Percentiles rank a stretch among this genome's conserved stretches.
Evolutionary conservation across 805 yeast species (phyloP).

Genomic region (Suhomyces pyralidae): DNA sequence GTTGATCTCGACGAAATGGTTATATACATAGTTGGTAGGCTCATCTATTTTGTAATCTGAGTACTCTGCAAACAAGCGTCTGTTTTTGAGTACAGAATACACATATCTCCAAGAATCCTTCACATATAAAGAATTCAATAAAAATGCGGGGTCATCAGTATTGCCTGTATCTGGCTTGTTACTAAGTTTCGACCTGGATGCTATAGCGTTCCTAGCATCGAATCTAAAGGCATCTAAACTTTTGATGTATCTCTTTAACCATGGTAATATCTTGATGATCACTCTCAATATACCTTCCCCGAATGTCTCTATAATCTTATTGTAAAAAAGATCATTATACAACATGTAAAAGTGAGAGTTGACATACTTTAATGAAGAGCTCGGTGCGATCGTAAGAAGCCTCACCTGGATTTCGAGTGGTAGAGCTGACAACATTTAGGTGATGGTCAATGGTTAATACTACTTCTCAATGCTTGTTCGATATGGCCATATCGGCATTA

Average conservation of each 20-base stretch:
- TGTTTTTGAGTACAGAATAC: constrained; percentile 48
- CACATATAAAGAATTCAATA: constrained; percentile 29
- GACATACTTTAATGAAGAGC: constrained; percentile 30
- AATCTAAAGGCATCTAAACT: constrained; percentile 37
- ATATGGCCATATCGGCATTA: background rate
- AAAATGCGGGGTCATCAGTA: constrained; percentile 9
- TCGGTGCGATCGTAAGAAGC: constrained; percentile 31
- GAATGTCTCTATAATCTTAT: constrained; percentile 33
- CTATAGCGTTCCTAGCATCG: constrained; percentile 24
- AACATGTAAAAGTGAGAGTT: constrained; percentile 46
- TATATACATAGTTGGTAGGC: constrained; percentile 42
- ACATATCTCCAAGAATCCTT: constrained; percentile 57
- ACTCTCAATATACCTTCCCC: constrained; percentile 36
- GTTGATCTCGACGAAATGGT: constrained; percentile 47
- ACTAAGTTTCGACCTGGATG: constrained; percentile 25
- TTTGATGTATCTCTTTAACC: constrained; percentile 36
- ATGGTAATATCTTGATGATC: constrained; percentile 33
- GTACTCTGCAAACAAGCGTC: constrained; percentile 51
- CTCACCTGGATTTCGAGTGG: constrained; percentile 45
- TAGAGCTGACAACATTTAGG: constrained; percentile 16
- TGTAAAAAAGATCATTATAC: constrained; percentile 48
- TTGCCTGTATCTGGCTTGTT: constrained; percentile 12
- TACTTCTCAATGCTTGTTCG: background rate
- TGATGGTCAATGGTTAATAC: background rate
- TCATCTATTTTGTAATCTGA: constrained; percentile 45